Conservation (phyloP, 768 basidiomycete genomes). For the Artomyces pyxidatus region DNA sequence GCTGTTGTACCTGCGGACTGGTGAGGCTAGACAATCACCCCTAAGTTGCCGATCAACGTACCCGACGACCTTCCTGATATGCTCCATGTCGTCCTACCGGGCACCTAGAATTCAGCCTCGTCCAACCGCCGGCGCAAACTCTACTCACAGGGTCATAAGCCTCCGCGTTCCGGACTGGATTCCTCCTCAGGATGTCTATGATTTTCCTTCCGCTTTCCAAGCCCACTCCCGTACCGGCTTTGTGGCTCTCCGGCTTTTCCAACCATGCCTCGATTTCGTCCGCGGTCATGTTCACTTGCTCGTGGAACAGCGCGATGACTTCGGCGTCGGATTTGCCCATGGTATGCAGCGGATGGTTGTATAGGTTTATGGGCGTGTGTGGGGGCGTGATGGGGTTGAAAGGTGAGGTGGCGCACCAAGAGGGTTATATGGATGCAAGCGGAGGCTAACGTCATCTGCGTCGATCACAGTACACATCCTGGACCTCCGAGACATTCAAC, state of each 20-base stretch:
- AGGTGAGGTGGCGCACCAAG: too few relatives aligned
- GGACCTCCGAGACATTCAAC: too few relatives aligned
- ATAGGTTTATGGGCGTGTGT: too few relatives aligned
- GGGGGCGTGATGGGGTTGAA: too few relatives aligned
- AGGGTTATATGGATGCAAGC: too few relatives aligned
- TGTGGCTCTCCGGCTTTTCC: slow-evolving; percentile 22
- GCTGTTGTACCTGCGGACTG: slow-evolving; percentile 20
- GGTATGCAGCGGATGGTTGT: too few relatives aligned
- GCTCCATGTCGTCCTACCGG: slow-evolving; percentile 23
- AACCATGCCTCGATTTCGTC: slow-evolving; percentile 28
- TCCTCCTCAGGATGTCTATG: slow-evolving; percentile 26
- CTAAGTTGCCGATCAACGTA: slow-evolving; percentile 14
- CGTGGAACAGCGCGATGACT: slow-evolving; percentile 23
- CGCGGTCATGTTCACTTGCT: slow-evolving; percentile 24
- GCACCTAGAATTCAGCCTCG: neutral
- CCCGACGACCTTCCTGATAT: slow-evolving; percentile 27
- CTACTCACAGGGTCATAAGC: slow-evolving; percentile 23
- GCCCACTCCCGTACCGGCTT: slow-evolving; percentile 26
- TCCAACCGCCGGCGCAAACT: neutral
- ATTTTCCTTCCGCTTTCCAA: slow-evolving; percentile 27
- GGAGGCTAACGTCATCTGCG: too few relatives aligned
- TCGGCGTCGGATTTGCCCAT: slow-evolving; percentile 25
- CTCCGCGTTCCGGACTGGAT: slow-evolving; percentile 22
- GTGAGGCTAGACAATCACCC: neutral
- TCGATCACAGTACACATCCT: too few relatives aligned